Base-by-base conservation (phyloP, 768 basidiomycete genomes). In the Boletus tomentosulus region DNA sequence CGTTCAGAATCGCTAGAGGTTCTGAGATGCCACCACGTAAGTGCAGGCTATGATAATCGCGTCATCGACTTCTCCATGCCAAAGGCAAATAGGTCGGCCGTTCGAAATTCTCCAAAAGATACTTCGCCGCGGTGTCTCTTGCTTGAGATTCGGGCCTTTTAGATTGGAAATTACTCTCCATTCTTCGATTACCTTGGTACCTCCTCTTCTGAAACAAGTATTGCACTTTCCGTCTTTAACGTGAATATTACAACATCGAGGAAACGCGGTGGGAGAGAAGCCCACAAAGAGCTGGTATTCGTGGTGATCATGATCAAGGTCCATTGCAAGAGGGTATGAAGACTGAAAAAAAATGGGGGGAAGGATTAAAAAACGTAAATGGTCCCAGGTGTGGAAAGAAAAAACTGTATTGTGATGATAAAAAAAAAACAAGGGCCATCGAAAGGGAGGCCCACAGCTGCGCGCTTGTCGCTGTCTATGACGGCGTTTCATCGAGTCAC, bases 91-190 rank as follows among this genome's bases (percentile, higher is more conserved):
- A 13, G 46, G 56, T 25, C 24, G 46, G 34, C 56, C 35, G 25
- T 48, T 55, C 48, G 45, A 55, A 63, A 33, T 39, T 61, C 45
- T 50, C 44, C 19, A 19, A 15, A 42, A 39, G 45, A 35, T 45
- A 25, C 57, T 61, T 67, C 63, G 53, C 66, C 64, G 64, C 66
- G 64, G 66, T 65, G 56, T 65, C 62, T 62, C 57, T 66, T 52
- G 56, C 24, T 34, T 42, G 19, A 49, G 53, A 50, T 57, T 55
- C 49, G 45, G 60, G 30, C 31, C 13, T 44, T 62, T 48, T 31
- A 31, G 57, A 55, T 62, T 64, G 43, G 33, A 48, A 60, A 65
- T 62, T 65, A 28, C 28, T 35, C 35, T 48, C 42, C 39, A 33
- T 46, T 43, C 56, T 65, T 57, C 57, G 48, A 59, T 62, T 58